These are phyloP conservation scores for Lactifluus piperatus DNA, from an alignment of 768 basidiomycete genomes.

Conservation along the genomic window DNA sequence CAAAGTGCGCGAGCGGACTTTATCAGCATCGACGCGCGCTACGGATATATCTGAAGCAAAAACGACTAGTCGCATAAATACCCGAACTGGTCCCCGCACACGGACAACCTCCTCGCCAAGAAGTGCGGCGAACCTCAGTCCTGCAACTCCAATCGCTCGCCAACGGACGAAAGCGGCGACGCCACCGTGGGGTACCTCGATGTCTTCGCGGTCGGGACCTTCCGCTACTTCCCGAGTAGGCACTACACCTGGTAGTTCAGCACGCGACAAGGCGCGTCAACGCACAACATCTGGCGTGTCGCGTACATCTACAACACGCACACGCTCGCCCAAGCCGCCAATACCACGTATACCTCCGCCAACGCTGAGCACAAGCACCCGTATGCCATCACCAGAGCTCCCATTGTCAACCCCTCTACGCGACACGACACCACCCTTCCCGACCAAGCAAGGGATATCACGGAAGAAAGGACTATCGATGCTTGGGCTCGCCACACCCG, in stretches of 20 bases:
- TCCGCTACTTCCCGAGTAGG: not conserved
- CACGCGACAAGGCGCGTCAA: constrained; percentile 5
- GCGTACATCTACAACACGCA: constrained; percentile 5
- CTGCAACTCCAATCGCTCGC: no score
- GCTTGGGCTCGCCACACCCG: constrained; percentile 44
- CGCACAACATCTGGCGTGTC: not conserved
- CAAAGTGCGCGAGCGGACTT: no score
- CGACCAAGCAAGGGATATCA: constrained; percentile 20
- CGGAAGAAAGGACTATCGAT: constrained; percentile 20
- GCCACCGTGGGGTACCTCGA: not conserved
- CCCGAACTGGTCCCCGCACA: constrained; percentile 1
- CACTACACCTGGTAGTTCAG: not conserved
- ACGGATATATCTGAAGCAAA: constrained; percentile 5
- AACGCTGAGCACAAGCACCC: constrained; percentile 2
- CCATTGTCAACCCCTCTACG: constrained; percentile 11
- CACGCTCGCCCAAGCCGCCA: constrained; percentile 5
- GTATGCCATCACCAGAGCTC: constrained; percentile 18
- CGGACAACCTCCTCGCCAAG: constrained; percentile 19
- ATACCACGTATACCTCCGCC: constrained; percentile 2
- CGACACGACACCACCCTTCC: constrained; percentile 27
- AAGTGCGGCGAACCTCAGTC: no score
- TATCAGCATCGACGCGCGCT: constrained; percentile 9
- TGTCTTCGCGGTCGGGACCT: not conserved
- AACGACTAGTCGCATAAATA: not conserved
- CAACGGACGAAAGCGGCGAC: no score